Evolutionary conservation across 495 filamentous ascomycete species (phyloP).

Genomic region (Cairneyella variabilis): DNA sequence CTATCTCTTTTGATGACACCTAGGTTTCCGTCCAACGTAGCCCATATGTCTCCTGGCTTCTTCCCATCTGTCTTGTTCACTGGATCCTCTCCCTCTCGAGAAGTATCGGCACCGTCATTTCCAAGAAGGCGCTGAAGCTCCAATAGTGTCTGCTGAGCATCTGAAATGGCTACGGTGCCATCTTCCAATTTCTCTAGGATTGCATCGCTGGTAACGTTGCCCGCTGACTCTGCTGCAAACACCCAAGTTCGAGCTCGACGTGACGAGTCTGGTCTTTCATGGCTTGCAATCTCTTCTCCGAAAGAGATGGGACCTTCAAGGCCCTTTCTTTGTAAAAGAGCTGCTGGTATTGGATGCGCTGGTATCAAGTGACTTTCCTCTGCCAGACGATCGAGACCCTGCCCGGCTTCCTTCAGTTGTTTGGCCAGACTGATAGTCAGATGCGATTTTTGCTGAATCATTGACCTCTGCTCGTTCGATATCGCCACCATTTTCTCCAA

Average conservation of each 20-base stretch:
- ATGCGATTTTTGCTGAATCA: slow-evolving; percentile 63
- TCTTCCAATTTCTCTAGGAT: slow-evolving; percentile 31
- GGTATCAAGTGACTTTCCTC: slow-evolving; percentile 70
- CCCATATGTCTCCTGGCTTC: slow-evolving; percentile 18
- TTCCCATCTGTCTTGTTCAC: neutral
- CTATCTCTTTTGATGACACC: slow-evolving; percentile 19
- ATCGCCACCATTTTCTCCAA: slow-evolving; percentile 50
- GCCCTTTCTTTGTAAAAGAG: neutral
- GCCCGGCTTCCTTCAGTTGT: slow-evolving; percentile 54
- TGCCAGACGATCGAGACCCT: slow-evolving; percentile 53
- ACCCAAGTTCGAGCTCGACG: slow-evolving; percentile 44
- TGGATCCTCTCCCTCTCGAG: too few species aligned
- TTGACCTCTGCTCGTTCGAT: slow-evolving; percentile 56
- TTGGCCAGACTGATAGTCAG: slow-evolving; percentile 52
- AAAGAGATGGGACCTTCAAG: slow-evolving; percentile 10
- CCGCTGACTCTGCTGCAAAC: slow-evolving; percentile 43
- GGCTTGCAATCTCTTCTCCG: slow-evolving; percentile 14
- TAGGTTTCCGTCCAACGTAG: slow-evolving; percentile 20
- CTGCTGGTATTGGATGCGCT: slow-evolving; percentile 42
- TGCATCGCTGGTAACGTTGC: slow-evolving; percentile 27
- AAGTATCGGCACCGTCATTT: neutral
- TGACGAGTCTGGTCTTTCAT: slow-evolving; percentile 32
- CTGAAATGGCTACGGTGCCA: slow-evolving; percentile 5
- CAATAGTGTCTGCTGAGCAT: slow-evolving; percentile 7
- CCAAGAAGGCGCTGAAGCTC: slow-evolving; percentile 19